Conservation (phyloP, 2,329 filamentous ascomycete genomes). For the Myriangium duriaei region DNA sequence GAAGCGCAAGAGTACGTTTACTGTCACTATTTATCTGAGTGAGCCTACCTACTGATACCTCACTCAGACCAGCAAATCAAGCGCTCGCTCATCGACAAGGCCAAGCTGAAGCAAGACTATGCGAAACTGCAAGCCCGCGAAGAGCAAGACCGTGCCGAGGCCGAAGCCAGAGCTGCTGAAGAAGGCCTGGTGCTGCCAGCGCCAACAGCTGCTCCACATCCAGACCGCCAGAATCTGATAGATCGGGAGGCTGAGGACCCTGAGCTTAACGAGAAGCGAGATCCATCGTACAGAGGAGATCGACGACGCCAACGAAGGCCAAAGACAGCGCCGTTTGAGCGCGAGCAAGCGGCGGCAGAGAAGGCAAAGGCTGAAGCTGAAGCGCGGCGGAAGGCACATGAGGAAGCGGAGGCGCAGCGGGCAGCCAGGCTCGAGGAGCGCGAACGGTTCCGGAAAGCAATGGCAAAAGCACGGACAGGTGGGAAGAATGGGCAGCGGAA, state of each 20-base stretch:
- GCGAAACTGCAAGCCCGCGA: slow-evolving; percentile 74
- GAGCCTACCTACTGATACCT: too few species aligned
- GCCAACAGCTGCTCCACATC: slow-evolving; percentile 35
- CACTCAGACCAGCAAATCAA: slow-evolving; percentile 73
- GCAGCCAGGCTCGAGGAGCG: slow-evolving; percentile 44
- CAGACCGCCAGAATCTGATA: slow-evolving; percentile 22
- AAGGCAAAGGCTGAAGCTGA: slow-evolving; percentile 51
- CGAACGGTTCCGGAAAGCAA: slow-evolving; percentile 56
- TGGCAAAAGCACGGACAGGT: slow-evolving; percentile 48
- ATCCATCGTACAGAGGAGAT: too few species aligned
- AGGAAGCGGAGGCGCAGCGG: slow-evolving; percentile 52
- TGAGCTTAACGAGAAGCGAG: slow-evolving; percentile 19
- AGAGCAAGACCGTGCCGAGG: slow-evolving; percentile 49
- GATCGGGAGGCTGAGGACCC: slow-evolving; percentile 15
- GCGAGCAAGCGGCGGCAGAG: slow-evolving; percentile 35
- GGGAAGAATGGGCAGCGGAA: slow-evolving; percentile 62
- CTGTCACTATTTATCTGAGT: too few species aligned
- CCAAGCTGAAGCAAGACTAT: slow-evolving; percentile 86
- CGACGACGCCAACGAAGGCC: slow-evolving; percentile 22
- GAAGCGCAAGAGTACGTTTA: slow-evolving; percentile 57
- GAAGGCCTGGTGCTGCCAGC: slow-evolving; percentile 14
- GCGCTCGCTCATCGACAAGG: slow-evolving; percentile 74
- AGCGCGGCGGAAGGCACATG: slow-evolving; percentile 43
- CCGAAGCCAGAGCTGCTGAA: slow-evolving; percentile 21
- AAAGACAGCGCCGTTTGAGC: slow-evolving; percentile 32